These are phyloP conservation scores for Gracilariopsis chorda DNA, from an alignment of 23 red algal genomes.

Conservation along the genomic window DNA sequence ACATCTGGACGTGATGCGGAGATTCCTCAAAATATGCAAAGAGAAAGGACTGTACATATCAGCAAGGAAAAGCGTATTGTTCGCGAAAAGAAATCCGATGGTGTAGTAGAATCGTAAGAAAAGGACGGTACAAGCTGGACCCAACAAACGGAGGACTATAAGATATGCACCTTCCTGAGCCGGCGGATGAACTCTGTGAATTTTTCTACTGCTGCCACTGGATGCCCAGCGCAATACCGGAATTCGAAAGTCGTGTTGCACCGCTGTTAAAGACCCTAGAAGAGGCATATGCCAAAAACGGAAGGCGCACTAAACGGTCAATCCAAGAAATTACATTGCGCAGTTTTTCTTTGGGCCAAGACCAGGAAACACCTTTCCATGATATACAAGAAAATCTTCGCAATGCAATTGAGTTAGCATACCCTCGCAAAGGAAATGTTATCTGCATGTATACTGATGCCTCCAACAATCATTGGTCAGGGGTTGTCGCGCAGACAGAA, in stretches of 20 bases:
- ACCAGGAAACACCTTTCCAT: not conserved
- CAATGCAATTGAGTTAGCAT: not conserved
- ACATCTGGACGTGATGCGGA: not conserved
- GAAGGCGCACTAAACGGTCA: not conserved
- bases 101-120: conserved; percentile 9
- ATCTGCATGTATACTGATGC: not conserved
- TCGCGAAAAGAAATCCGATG: not conserved
- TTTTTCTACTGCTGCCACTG: conserved; percentile 9
- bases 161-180: not conserved
- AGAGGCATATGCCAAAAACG: not conserved
- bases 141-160: not conserved
- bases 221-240: conserved; percentile 5
- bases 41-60: not conserved
- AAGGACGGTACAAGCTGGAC: not conserved
- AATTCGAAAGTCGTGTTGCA: not conserved
- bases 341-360: not conserved
- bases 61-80: not conserved
- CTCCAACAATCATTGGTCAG: not conserved
- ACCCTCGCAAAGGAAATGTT: not conserved
- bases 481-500: not conserved
- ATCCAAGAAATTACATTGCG: not conserved
- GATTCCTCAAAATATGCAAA: conserved; percentile 31
- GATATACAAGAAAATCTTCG: not conserved
- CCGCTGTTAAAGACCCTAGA: not conserved
- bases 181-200: not conserved